Evolutionary conservation across 371 early-diverging fungal genomes (phyloP).

Genomic region (Hamiltosporidium tvaerminnensis): DNA sequence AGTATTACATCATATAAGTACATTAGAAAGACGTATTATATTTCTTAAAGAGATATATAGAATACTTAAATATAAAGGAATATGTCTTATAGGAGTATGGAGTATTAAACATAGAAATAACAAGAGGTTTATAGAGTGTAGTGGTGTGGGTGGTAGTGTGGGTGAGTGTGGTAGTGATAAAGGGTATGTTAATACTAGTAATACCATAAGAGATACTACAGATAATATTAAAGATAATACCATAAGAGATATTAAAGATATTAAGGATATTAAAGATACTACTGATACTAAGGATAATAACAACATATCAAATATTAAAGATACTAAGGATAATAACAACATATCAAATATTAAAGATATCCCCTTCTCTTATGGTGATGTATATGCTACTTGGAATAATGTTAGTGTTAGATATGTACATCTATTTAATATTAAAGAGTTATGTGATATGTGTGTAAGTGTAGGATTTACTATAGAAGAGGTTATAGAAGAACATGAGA

Average conservation of each 20-base stretch:
- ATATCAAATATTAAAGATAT: too few relatives aligned
- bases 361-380: too few relatives aligned
- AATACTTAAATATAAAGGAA: conserved; percentile 30
- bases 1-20: conserved; percentile 50
- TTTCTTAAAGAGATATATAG: conserved; percentile 29
- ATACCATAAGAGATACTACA: background rate
- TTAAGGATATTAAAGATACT: background rate
- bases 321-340: too few relatives aligned
- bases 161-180: too few relatives aligned
- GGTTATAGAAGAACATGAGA: conserved; percentile 26
- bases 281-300: too few relatives aligned
- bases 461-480: conserved; percentile 24
- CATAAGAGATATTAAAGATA: conserved; percentile 1
- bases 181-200: too few relatives aligned
- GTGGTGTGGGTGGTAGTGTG: too few relatives aligned
- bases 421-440: conserved; percentile 30
- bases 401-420: conserved; percentile 42
- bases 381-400: conserved; percentile 44
- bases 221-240: background rate
- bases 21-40: conserved; percentile 29
- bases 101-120: background rate
- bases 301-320: too few relatives aligned
- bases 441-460: conserved; percentile 15
- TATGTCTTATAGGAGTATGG: conserved; percentile 48
- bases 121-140: too few relatives aligned